Conservation (phyloP, 441 rosid species). For the Euphorbia neoarborescens region DNA sequence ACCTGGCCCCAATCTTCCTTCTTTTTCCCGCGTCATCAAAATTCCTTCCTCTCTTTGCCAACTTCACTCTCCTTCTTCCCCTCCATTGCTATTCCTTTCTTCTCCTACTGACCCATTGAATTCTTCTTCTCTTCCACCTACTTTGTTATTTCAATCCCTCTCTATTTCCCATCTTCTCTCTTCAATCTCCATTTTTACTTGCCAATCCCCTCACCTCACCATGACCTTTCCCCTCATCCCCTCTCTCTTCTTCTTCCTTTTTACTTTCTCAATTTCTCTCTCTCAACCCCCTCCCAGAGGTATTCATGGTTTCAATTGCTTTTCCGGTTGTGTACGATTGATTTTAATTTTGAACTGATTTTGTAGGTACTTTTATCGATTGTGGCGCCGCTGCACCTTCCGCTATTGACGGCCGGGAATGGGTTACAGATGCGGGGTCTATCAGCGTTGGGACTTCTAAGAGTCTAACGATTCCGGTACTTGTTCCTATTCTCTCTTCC, state of each 20-base stretch:
- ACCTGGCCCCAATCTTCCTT: conserved; percentile 15
- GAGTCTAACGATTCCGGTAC: conserved; percentile 28
- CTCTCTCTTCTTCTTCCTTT: conserved; percentile 21
- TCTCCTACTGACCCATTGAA: conserved; percentile 44
- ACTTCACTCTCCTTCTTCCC: conserved; percentile 23
- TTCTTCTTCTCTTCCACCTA: not conserved
- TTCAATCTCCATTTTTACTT: not conserved
- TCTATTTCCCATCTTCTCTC: conserved; percentile 9
- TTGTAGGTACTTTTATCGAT: conserved; percentile 48
- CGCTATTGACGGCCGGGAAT: conserved; percentile 34
- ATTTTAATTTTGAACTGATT: not conserved
- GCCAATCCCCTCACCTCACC: conserved; percentile 10
- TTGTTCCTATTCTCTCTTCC: conserved; percentile 38
- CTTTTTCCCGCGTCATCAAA: conserved; percentile 38
- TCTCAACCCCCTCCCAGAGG: conserved; percentile 18
- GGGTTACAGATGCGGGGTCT: conserved; percentile 49
- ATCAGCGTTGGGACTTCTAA: conserved; percentile 39
- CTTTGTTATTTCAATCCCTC: not conserved
- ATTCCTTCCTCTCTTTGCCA: conserved; percentile 24
- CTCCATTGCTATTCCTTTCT: conserved; percentile 38
- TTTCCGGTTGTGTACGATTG: not conserved
- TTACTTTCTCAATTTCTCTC: conserved; percentile 19
- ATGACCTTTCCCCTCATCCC: conserved; percentile 13
- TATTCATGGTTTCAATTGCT: not conserved
- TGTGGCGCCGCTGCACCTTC: conserved; percentile 51